Evolutionary conservation across 2,329 filamentous ascomycete genomes (phyloP).

Genomic region (Fusarium xyrophilum): DNA sequence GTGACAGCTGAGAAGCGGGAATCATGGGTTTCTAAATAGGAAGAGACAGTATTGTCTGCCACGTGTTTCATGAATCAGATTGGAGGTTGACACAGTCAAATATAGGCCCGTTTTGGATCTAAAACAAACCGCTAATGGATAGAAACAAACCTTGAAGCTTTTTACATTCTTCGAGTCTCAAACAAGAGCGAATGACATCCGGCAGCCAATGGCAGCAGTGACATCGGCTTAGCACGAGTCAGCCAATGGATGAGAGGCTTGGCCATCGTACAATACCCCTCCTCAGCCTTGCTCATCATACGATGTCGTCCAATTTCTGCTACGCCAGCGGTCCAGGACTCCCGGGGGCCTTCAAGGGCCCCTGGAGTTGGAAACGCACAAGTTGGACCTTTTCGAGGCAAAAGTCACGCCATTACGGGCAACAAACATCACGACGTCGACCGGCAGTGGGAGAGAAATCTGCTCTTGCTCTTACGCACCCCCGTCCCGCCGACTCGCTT

Average conservation of each 20-base stretch:
- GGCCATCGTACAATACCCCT: constrained; percentile 46
- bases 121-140: constrained; percentile 17
- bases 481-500: constrained; percentile 24
- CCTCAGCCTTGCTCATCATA: constrained; percentile 50
- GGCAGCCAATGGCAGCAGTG: constrained; percentile 23
- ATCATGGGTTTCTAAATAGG: neutral
- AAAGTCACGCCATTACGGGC: constrained; percentile 43
- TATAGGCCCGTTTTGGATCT: neutral
- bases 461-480: constrained; percentile 19
- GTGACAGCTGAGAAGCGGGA: constrained; percentile 19
- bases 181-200: constrained; percentile 23
- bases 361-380: constrained; percentile 36
- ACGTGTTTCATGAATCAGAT: constrained; percentile 13
- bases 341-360: constrained; percentile 36
- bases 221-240: constrained; percentile 12
- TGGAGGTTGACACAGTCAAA: neutral
- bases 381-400: constrained; percentile 37
- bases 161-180: constrained; percentile 17
- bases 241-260: constrained; percentile 37
- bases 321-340: constrained; percentile 40
- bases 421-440: constrained; percentile 41
- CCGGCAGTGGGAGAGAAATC: constrained; percentile 34
- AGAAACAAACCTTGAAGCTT: constrained; percentile 14
- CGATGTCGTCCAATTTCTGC: constrained; percentile 45
- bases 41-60: neutral